phyloP scores from a whole-genome alignment of 257 asterid genomes.

The Gardenia jasminoides region DNA sequence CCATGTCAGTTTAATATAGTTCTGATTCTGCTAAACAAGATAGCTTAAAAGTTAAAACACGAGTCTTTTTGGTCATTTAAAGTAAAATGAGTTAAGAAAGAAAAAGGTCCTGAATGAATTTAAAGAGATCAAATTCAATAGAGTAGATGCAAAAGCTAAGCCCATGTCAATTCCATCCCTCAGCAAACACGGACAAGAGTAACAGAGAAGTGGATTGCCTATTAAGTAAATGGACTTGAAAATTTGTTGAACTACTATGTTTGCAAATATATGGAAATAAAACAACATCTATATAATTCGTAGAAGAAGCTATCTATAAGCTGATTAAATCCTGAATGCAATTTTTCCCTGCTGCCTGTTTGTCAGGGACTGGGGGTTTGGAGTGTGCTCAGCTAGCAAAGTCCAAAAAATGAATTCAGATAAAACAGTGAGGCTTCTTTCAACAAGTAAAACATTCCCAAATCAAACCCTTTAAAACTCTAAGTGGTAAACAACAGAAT shows the following conservation, averaged over 20 bases:
- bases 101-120: too few species aligned
- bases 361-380: not conserved
- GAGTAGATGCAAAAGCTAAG: not conserved
- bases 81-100: not conserved
- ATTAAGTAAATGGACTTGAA: not conserved
- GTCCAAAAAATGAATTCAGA: conserved; percentile 5
- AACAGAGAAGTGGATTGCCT: not conserved
- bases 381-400: not conserved
- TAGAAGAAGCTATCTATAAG: not conserved
- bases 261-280: not conserved
- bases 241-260: not conserved
- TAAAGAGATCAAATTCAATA: not conserved
- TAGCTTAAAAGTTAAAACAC: not conserved
- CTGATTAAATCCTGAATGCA: not conserved
- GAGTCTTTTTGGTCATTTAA: not conserved
- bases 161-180: not conserved
- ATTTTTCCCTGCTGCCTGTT: not conserved
- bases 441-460: not conserved
- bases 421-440: not conserved
- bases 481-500: not conserved
- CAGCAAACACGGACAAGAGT: not conserved
- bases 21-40: not conserved
- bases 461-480: not conserved
- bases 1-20: too few species aligned
- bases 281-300: not conserved